These are phyloP conservation scores for Botryotinia narcissicola DNA, from an alignment of 2,329 filamentous ascomycete species.

Conservation along the genomic window DNA sequence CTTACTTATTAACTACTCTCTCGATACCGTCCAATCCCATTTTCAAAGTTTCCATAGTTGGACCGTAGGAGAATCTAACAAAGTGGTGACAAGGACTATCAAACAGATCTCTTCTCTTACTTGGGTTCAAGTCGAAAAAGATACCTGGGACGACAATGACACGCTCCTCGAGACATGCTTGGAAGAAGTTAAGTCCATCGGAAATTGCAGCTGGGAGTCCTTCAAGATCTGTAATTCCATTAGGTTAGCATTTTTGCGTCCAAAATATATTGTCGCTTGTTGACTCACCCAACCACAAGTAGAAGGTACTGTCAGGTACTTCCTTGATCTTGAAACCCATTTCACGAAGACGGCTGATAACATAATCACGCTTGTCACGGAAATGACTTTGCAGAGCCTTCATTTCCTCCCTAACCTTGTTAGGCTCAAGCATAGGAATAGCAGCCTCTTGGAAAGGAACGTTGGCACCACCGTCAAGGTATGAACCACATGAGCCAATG, in stretches of 20 bases:
- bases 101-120: slow-evolving; percentile 84
- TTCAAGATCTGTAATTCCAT: slow-evolving; percentile 49
- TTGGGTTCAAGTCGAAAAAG: slow-evolving; percentile 95
- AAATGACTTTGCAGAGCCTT: slow-evolving; percentile 85
- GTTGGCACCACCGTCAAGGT: slow-evolving; percentile 91
- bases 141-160: slow-evolving; percentile 96
- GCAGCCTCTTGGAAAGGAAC: slow-evolving; percentile 95
- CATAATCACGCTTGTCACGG: slow-evolving; percentile 87
- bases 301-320: slow-evolving; percentile 89
- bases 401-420: slow-evolving; percentile 81
- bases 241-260: not conserved
- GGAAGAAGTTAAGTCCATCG: slow-evolving; percentile 95
- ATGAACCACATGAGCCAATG: slow-evolving; percentile 87
- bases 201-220: slow-evolving; percentile 76
- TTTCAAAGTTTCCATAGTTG: slow-evolving; percentile 74
- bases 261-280: not conserved
- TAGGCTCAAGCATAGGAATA: slow-evolving; percentile 87
- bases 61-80: slow-evolving; percentile 80
- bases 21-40: slow-evolving; percentile 82
- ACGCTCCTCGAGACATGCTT: slow-evolving; percentile 88
- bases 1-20: slow-evolving; percentile 69
- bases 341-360: slow-evolving; percentile 71
- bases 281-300: slow-evolving; percentile 64
- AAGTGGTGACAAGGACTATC: slow-evolving; percentile 94
- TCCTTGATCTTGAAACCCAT: slow-evolving; percentile 88